Evolutionary conservation across 306 rosid species (phyloP).

Genomic region (Adenanthera pavonina): DNA sequence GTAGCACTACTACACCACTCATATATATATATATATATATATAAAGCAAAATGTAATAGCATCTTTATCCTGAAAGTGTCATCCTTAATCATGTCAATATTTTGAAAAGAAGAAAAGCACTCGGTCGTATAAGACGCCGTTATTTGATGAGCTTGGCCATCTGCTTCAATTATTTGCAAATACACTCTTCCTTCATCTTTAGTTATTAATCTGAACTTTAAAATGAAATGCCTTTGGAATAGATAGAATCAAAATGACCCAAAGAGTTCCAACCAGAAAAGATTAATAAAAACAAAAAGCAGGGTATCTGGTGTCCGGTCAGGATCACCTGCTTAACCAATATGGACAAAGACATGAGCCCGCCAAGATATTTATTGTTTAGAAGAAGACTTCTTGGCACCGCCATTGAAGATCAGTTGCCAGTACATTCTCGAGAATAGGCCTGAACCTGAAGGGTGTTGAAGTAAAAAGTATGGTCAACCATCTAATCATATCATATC

Average conservation of each 20-base stretch:
- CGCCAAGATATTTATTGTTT: background rate
- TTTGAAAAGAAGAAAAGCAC: background rate
- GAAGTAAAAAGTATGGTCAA: too few species aligned
- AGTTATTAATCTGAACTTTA: background rate
- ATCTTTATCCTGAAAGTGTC: conserved; percentile 19
- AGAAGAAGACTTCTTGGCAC: too few species aligned
- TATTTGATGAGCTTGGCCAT: background rate
- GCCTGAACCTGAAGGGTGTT: too few species aligned
- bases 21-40: background rate
- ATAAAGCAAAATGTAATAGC: conserved; percentile 25
- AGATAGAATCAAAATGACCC: background rate
- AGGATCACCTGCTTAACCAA: too few species aligned
- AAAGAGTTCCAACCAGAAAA: background rate
- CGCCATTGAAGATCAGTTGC: too few species aligned
- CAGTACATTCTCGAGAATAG: too few species aligned
- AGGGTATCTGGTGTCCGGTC: background rate
- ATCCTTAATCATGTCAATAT: background rate
- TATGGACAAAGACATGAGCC: too few species aligned
- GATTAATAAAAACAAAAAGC: background rate
- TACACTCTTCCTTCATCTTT: background rate
- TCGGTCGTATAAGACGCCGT: background rate
- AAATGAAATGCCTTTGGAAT: background rate
- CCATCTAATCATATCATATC: too few species aligned
- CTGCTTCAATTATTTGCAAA: conserved; percentile 8
- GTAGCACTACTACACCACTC: too few species aligned